These are phyloP conservation scores for Pleurostoma richardsiae DNA, from an alignment of 2,329 filamentous ascomycete species.

Conservation along the genomic window DNA sequence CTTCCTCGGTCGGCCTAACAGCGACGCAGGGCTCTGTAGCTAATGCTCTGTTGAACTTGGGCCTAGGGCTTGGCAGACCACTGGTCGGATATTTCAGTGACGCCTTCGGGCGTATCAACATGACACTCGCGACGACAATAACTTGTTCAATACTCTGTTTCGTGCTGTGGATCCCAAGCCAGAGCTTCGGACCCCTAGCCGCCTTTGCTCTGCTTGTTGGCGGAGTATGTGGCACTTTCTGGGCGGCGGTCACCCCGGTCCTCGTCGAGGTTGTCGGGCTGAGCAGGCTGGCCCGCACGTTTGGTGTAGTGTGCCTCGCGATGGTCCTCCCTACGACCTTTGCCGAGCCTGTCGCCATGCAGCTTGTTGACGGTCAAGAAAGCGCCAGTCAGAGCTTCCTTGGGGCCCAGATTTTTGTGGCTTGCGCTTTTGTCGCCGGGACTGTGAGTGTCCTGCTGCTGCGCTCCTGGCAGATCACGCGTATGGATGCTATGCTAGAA, in stretches of 20 bases:
- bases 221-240: constrained; percentile 55
- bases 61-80: constrained; percentile 53
- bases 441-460: constrained; percentile 48
- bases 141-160: constrained; percentile 53
- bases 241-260: constrained; percentile 52
- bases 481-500: no score
- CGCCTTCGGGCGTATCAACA: constrained; percentile 55
- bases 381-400: constrained; percentile 45
- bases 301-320: constrained; percentile 55
- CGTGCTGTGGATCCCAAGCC: constrained; percentile 56
- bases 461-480: constrained; percentile 51
- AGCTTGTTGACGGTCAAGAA: constrained; percentile 28
- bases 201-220: constrained; percentile 57
- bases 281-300: constrained; percentile 46
- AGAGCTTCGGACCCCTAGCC: constrained; percentile 50
- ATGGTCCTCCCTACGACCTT: constrained; percentile 51
- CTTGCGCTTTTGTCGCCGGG: constrained; percentile 56
- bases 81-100: constrained; percentile 60
- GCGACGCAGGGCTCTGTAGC: constrained; percentile 56
- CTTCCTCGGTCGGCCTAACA: constrained; percentile 51
- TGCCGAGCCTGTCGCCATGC: constrained; percentile 43
- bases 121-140: constrained; percentile 50
- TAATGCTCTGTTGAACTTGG: constrained; percentile 59
- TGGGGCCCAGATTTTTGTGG: constrained; percentile 54
- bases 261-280: constrained; percentile 58